phyloP scores from a whole-genome alignment of 1,284 basidiomycete species.

The Naganishia sp. region DNA sequence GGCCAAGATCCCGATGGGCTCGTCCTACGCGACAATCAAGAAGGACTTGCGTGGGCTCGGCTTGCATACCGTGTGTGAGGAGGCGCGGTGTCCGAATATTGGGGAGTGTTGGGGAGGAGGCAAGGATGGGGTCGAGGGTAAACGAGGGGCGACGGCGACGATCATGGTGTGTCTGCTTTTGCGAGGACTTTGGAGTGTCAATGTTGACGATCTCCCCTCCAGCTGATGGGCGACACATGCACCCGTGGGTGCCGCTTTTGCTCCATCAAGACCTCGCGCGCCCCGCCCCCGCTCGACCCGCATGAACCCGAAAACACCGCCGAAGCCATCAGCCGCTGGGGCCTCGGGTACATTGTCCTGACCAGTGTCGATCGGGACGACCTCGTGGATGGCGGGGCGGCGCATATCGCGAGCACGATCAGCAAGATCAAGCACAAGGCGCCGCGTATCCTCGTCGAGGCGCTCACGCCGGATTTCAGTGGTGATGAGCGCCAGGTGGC shows the following conservation, averaged over 20 bases:
- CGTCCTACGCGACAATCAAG: conserved; percentile 89
- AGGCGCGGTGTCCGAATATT: conserved; percentile 98
- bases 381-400: conserved; percentile 84
- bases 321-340: conserved; percentile 97
- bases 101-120: conserved; percentile 97
- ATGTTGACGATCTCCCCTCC: neutral
- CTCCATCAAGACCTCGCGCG: conserved; percentile 88
- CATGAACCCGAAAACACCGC: conserved; percentile 99
- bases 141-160: conserved; percentile 89
- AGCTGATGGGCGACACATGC: conserved; percentile 99
- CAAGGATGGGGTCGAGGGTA: conserved; percentile 69
- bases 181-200: neutral
- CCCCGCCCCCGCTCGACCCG: conserved; percentile 87
- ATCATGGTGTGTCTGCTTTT: conserved; percentile 75
- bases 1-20: conserved; percentile 87
- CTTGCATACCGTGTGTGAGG: conserved; percentile 96
- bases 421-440: conserved; percentile 96
- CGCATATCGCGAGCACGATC: conserved; percentile 94
- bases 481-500: conserved; percentile 76
- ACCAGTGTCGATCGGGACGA: conserved; percentile 98
- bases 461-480: conserved; percentile 91
- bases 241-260: conserved; percentile 98
- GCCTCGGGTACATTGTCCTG: conserved; percentile 95
- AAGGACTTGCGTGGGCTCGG: conserved; percentile 88
- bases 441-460: conserved; percentile 93